These are phyloP conservation scores for Eutrema salsugineum DNA, from an alignment of 441 rosid genomes.

Conservation along the genomic window DNA sequence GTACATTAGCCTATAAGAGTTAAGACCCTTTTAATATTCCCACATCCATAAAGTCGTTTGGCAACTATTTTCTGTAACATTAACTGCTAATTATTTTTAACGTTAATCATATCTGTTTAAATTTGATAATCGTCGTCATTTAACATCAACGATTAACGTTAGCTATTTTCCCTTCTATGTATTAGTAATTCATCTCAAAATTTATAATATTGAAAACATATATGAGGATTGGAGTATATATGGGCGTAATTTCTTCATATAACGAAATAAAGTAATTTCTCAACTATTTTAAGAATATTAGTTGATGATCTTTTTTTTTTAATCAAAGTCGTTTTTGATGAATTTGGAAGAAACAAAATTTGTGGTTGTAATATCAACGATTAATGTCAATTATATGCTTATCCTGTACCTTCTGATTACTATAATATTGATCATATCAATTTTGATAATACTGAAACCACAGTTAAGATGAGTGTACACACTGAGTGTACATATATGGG, in stretches of 20 bases:
- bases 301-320: neutral
- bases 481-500: neutral
- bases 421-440: no score
- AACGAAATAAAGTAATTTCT: neutral
- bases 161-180: neutral
- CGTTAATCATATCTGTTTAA: neutral
- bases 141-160: neutral
- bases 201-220: neutral
- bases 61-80: neutral
- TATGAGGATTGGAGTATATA: no score
- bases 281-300: neutral
- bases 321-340: neutral
- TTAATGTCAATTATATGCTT: neutral
- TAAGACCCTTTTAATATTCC: neutral
- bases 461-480: neutral
- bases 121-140: neutral
- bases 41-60: neutral
- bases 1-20: neutral
- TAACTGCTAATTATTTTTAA: neutral
- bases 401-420: neutral
- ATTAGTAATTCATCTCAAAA: neutral
- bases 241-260: neutral
- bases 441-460: neutral
- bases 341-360: neutral
- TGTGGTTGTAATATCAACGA: neutral